Percentiles rank a stretch among this genome's conserved stretches.
phyloP scores from a whole-genome alignment of 2,329 filamentous ascomycete species.

The Sporothrix inflata region DNA sequence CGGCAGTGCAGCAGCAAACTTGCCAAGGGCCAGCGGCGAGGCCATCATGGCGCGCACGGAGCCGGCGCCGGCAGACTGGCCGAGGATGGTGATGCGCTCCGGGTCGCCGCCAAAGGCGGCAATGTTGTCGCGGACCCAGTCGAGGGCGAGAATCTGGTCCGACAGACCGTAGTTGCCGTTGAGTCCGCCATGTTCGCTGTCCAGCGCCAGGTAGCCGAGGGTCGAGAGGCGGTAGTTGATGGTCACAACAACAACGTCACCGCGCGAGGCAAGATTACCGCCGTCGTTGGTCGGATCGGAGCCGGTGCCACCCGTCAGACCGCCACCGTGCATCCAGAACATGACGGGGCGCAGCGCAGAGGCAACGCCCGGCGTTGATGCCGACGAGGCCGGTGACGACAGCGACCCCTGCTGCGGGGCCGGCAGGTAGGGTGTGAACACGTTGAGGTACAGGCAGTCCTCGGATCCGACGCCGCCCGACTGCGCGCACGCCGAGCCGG shows the following conservation, averaged over 20 bases:
- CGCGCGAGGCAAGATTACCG: constrained; percentile 59
- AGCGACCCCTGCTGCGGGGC: background rate
- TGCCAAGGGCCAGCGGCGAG: constrained; percentile 50
- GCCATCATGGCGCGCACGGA: constrained; percentile 56
- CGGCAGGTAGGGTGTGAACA: constrained; percentile 49
- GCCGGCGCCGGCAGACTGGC: constrained; percentile 57
- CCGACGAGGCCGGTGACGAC: background rate
- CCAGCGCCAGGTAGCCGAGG: constrained; percentile 60
- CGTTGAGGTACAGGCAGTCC: constrained; percentile 53
- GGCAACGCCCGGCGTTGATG: constrained; percentile 5
- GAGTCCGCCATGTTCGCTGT: constrained; percentile 44
- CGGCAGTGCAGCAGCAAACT: constrained; percentile 53
- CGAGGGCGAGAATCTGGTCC: constrained; percentile 54
- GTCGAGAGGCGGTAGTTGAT: constrained; percentile 65
- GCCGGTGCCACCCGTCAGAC: constrained; percentile 54
- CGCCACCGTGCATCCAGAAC: constrained; percentile 55
- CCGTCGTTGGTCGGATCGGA: constrained; percentile 51
- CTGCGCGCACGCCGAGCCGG: constrained; percentile 48
- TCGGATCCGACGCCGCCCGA: constrained; percentile 44
- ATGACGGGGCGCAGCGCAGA: constrained; percentile 44
- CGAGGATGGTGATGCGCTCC: constrained; percentile 58
- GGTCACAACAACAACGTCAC: constrained; percentile 61
- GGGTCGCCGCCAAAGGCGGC: constrained; percentile 60
- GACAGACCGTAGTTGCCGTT: constrained; percentile 55
- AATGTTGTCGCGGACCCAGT: constrained; percentile 57